phyloP scores from a whole-genome alignment of 2,329 filamentous ascomycete species.

The Aspergillus sp. region DNA sequence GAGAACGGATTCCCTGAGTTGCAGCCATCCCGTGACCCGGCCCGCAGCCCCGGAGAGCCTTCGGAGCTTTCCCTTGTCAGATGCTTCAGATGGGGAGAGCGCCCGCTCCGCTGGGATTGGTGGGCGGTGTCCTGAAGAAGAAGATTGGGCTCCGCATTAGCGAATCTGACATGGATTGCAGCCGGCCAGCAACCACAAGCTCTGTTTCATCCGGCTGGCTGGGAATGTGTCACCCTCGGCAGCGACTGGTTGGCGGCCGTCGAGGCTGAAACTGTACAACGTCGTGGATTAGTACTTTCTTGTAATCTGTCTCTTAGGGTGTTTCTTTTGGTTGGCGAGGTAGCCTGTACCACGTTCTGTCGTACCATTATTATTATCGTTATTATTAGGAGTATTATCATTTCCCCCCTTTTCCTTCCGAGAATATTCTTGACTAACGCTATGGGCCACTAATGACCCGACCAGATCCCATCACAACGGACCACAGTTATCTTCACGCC shows the following conservation, averaged over 20 bases:
- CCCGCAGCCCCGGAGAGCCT: constrained; percentile 7
- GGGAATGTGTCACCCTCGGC: constrained; percentile 6
- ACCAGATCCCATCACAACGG: not conserved
- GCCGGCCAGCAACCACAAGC: not conserved
- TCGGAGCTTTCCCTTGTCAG: no score
- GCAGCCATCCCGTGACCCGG: constrained; percentile 10
- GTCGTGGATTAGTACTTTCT: not conserved
- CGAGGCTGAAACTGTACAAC: constrained; percentile 10
- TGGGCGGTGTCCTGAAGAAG: not conserved
- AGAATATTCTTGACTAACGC: not conserved
- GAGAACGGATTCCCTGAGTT: no score
- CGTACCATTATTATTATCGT: no score
- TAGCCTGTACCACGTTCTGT: not conserved
- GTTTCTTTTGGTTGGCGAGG: not conserved
- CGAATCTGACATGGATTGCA: constrained; percentile 3
- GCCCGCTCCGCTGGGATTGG: no score
- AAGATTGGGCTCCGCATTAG: constrained; percentile 5
- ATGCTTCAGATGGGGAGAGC: no score
- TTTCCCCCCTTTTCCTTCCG: no score
- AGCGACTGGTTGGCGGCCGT: not conserved
- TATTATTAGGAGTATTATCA: no score
- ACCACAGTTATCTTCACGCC: constrained; percentile 3
- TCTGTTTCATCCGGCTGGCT: constrained; percentile 14
- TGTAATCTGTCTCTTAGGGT: not conserved
- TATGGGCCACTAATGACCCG: not conserved